Percentiles rank a stretch among this genome's conserved stretches.
phyloP scores from a whole-genome alignment of 1,284 basidiomycete genomes.

The Puccinia coronata region DNA sequence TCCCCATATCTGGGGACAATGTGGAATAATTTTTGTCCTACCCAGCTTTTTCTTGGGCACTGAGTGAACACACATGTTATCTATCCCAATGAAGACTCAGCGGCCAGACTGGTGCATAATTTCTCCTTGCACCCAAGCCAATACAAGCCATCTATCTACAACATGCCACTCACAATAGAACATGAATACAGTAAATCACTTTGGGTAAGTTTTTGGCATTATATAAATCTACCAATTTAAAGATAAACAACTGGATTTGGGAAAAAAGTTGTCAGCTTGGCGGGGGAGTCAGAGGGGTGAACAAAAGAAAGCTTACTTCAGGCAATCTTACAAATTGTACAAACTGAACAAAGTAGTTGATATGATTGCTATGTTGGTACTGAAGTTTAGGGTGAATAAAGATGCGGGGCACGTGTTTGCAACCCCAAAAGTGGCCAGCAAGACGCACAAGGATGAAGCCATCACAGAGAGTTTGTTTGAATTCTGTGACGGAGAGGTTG shows the following conservation, averaged over 20 bases:
- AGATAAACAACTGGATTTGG: slow-evolving; percentile 81
- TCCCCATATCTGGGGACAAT: too few species aligned
- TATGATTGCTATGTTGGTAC: slow-evolving; percentile 96
- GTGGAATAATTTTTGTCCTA: too few species aligned
- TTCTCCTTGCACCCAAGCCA: too few species aligned
- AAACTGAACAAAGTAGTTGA: slow-evolving; percentile 92
- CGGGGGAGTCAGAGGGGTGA: not conserved
- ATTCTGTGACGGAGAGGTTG: slow-evolving; percentile 69
- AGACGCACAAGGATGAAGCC: slow-evolving; percentile 93
- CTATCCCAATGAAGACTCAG: too few species aligned
- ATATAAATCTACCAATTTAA: slow-evolving; percentile 96
- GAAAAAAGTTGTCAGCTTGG: not conserved
- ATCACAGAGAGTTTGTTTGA: slow-evolving; percentile 90
- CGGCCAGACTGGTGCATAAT: too few species aligned
- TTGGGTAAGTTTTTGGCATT: slow-evolving; percentile 99
- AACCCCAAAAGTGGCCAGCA: slow-evolving; percentile 80
- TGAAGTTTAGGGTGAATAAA: slow-evolving; percentile 91
- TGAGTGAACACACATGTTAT: too few species aligned
- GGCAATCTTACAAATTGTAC: slow-evolving; percentile 84
- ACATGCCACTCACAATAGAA: slow-evolving; percentile 76
- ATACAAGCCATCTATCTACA: too few species aligned
- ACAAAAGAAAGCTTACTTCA: slow-evolving; percentile 65
- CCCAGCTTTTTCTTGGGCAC: too few species aligned
- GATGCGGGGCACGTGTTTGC: slow-evolving; percentile 77
- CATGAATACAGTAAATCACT: slow-evolving; percentile 98